Conservation (phyloP, 2,329 filamentous ascomycete genomes). For the Scedosporium minutisporum region DNA sequence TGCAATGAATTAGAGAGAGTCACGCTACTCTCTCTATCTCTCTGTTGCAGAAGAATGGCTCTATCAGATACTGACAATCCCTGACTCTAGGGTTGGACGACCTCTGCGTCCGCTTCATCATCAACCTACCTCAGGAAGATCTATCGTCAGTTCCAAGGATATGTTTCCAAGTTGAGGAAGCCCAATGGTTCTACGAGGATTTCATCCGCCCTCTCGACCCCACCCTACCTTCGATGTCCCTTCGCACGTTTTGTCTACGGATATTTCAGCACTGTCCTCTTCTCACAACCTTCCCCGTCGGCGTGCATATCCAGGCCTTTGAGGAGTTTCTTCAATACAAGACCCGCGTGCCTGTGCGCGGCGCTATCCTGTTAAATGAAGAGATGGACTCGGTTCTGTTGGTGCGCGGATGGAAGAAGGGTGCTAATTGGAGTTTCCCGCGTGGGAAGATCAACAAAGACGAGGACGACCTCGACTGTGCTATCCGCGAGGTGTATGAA, state of each 20-base stretch:
- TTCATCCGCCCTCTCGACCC: constrained; percentile 90
- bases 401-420: constrained; percentile 97
- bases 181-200: constrained; percentile 99
- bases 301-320: constrained; percentile 74
- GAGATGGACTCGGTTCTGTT: constrained; percentile 90
- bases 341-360: constrained; percentile 83
- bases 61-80: not conserved
- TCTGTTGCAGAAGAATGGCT: not conserved
- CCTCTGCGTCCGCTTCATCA: constrained; percentile 93
- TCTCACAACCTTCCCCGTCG: constrained; percentile 68
- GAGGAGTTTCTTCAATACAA: constrained; percentile 93
- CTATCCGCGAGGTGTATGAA: constrained; percentile 87
- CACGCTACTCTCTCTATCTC: not conserved
- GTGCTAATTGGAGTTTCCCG: constrained; percentile 92
- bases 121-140: constrained; percentile 90
- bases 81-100: constrained; percentile 73
- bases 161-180: constrained; percentile 97
- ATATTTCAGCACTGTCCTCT: constrained; percentile 94
- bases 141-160: constrained; percentile 83
- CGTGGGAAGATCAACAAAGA: constrained; percentile 97
- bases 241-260: constrained; percentile 76
- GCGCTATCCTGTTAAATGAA: constrained; percentile 85
- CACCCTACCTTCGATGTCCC: constrained; percentile 70
- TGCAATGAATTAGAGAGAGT: not conserved
- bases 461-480: constrained; percentile 87